These are phyloP conservation scores for Gentiana macrophylla DNA, from an alignment of 257 asterid genomes.

Conservation along the genomic window DNA sequence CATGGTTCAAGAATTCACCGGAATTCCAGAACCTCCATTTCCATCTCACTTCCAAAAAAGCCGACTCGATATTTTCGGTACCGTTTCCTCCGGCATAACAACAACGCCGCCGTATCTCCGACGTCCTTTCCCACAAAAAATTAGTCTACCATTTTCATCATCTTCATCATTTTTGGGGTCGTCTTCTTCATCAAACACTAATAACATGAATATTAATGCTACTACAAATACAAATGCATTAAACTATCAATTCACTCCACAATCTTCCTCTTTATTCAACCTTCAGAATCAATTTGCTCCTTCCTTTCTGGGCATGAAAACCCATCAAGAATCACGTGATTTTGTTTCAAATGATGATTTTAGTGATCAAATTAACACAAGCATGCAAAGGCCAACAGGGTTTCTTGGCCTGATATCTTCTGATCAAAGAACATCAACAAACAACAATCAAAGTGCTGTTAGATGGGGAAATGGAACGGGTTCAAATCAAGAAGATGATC, in stretches of 20 bases:
- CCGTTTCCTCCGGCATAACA: slow-evolving; percentile 6
- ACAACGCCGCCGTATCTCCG: slow-evolving; percentile 27
- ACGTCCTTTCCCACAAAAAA: slow-evolving; percentile 47
- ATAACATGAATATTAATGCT: slow-evolving; percentile 7
- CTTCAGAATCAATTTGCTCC: slow-evolving; percentile 28
- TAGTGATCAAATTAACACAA: background rate
- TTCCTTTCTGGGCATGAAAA: slow-evolving; percentile 23
- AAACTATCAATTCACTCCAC: slow-evolving; percentile 4
- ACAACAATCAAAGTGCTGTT: background rate
- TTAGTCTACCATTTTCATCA: slow-evolving; percentile 6
- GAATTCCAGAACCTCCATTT: slow-evolving; percentile 77
- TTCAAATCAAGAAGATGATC: slow-evolving; percentile 8
- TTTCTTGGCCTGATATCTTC: slow-evolving; percentile 44
- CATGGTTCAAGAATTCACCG: slow-evolving; percentile 93
- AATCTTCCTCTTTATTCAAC: slow-evolving; percentile 28
- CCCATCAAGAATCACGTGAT: slow-evolving; percentile 14
- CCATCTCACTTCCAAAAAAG: slow-evolving; percentile 27
- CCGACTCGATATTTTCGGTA: slow-evolving; percentile 41
- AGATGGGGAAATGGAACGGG: slow-evolving; percentile 11
- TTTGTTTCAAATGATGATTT: slow-evolving; percentile 17
- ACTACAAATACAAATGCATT: background rate
- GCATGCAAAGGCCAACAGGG: slow-evolving; percentile 8
- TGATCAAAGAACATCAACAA: slow-evolving; percentile 23
- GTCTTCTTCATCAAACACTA: slow-evolving; percentile 6
- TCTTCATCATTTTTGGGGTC: slow-evolving; percentile 3